Base-by-base conservation (phyloP, 768 basidiomycete species). In the Lentinula sp. region DNA sequence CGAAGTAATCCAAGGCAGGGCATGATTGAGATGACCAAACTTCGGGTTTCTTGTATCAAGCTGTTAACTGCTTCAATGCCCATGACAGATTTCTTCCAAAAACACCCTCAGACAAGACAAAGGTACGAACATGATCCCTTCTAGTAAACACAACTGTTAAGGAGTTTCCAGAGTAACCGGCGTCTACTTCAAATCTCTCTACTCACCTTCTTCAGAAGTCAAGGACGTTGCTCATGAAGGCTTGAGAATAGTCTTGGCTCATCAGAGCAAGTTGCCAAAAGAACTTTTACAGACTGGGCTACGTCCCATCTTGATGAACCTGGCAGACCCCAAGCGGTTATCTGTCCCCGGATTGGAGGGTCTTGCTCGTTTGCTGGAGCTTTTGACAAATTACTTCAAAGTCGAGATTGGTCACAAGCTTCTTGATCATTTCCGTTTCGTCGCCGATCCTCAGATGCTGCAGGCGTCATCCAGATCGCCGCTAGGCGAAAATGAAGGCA, bases 371-470 rank as follows among this genome's bases (percentile, higher is more conserved):
- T 82, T 99, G 53, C 78, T 99, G 53, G 94, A 97, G 71, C 82
- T 99, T 6, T 76, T 99, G 59, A 97, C 95, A 42, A 98, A 98
- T 71, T 98, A 99, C 75, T 99, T 99, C 86, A 98, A 98, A 72
- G 96, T 99, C 16, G 97, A 99, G 76, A 98, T 99, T 62, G 97
- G 97, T 0, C 85, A 92, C 72, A 99, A 99, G 74, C 84, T 99
- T 6, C 79, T 99, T 21, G 97, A 98, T 67, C 97, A 99, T 71
- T 98, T 96, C 75, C 87, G 89, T 46, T 86, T 89, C 40, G 88
- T 99, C 21, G 92, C 96, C 28, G 94, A 96, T 68, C 89, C 93
- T 13, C 87, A 88, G 65, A 87, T 92, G 78, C 80, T 98, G 31
- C 82, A 84, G 61, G 85, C 84, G 51, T 89, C 95, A 0, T 86